Evolutionary conservation across 805 yeast species (phyloP), one percentile per base, ranked within the genome.

Genomic region (Scheffersomyces spartinae): DNA sequence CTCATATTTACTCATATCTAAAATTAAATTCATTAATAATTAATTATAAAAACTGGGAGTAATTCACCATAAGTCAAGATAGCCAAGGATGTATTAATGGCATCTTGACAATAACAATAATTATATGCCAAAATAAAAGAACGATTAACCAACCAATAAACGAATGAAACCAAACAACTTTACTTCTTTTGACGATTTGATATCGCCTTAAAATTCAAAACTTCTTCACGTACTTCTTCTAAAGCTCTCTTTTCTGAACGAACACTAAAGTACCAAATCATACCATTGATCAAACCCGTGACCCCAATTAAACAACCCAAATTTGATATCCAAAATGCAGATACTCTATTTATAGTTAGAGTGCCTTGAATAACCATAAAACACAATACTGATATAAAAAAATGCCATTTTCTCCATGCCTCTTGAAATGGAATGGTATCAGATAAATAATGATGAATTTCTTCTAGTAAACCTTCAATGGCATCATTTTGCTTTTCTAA

Each of bases 191-290:
- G n/a, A n/a, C n/a, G n/a, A n/a, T n/a, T n/a, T n/a, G n/a, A n/a
- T n/a, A n/a, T n/a, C n/a, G n/a, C n/a, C n/a, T 19, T 7, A 19
- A 7, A 7, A 19, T 19, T 13, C 6, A 16, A 12, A 2, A 85
- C 80, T 45, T 88, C 93, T 36, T 63, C 49, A 31, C 68, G 66
- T 4, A 84, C 84, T 51, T 88, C 97, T 13, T 52, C 55, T 24
- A 91, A 50, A 1, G 86, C 88, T 24, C 97, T 59, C 26, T 58
- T 47, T 45, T 91, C 98, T n/a, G 71, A 64, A 17, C 84, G 61
- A 1, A 94, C 93, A 44, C 86, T 88, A 16, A 84, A 43, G 29
- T 63, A 67, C 20, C 88, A 86, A 23, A 91, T 79, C 28, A 82
- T 42, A 0, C 94, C 94, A 43, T 84, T 75, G 1, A 79, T 46